Conservation (phyloP, 495 filamentous ascomycete genomes). For the Jackrogersella minutella region DNA sequence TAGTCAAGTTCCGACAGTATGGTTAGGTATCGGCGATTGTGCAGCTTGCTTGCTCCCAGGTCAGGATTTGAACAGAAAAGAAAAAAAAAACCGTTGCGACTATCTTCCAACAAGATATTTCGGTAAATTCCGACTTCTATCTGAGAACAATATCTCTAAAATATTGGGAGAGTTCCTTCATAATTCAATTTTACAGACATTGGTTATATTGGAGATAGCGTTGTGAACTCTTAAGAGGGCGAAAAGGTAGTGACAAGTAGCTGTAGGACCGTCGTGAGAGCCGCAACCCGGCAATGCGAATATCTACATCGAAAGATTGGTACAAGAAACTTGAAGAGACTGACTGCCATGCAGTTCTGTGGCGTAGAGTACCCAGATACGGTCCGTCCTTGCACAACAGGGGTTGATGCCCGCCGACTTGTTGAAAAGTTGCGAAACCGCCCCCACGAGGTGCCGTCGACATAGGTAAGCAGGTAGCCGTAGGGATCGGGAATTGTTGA, state of each 20-base stretch:
- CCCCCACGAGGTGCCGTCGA: conserved; percentile 39
- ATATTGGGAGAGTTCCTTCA: neutral
- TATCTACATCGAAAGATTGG: conserved; percentile 8
- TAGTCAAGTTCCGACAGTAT: conserved; percentile 32
- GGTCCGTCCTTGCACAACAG: conserved; percentile 20
- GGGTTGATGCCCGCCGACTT: conserved; percentile 32
- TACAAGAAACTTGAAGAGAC: conserved; percentile 1
- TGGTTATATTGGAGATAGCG: neutral
- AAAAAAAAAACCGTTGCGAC: conserved; percentile 19
- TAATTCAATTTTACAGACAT: neutral
- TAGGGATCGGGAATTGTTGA: conserved; percentile 40
- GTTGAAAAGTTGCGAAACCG: conserved; percentile 32
- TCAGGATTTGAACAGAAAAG: conserved; percentile 15
- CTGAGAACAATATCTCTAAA: neutral
- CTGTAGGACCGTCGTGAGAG: conserved; percentile 18
- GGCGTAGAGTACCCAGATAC: conserved; percentile 22
- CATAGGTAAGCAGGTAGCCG: conserved; percentile 38
- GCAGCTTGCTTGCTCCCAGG: conserved; percentile 18
- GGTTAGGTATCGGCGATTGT: conserved; percentile 23
- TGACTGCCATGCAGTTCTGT: conserved; percentile 13
- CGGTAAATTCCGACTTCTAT: conserved; percentile 16
- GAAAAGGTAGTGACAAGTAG: neutral
- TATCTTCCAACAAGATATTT: conserved; percentile 18
- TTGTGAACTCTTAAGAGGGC: neutral
- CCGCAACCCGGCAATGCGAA: conserved; percentile 12